phyloP scores from a whole-genome alignment of 2,329 filamentous ascomycete species.

The Apiospora koreana region DNA sequence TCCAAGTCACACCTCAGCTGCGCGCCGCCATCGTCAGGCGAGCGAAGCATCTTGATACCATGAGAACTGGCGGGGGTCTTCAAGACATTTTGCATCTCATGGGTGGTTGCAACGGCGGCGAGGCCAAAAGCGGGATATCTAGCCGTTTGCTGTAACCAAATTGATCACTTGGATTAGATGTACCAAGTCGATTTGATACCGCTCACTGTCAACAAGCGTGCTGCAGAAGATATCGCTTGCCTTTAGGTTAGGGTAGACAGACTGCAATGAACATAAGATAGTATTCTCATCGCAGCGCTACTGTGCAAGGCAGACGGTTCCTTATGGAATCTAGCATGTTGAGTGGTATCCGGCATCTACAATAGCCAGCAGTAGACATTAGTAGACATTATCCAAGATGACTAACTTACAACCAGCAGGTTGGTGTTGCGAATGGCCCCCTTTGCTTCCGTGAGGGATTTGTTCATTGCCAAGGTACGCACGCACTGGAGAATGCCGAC shows the following conservation, averaged over 20 bases:
- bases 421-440: not conserved
- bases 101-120: not conserved
- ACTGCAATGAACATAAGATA: not conserved
- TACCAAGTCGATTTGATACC: not conserved
- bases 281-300: not conserved
- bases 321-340: too few relatives aligned
- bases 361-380: too few relatives aligned
- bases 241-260: not conserved
- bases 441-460: not conserved
- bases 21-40: not conserved
- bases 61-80: not conserved
- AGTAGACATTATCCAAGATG: too few relatives aligned
- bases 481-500: not conserved
- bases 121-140: not conserved
- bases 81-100: not conserved
- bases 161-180: not conserved
- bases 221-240: too few relatives aligned
- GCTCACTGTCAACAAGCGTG: not conserved
- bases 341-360: too few relatives aligned
- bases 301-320: too few relatives aligned
- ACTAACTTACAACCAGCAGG: not conserved
- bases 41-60: not conserved
- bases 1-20: not conserved
- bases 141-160: not conserved
- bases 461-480: not conserved